Evolutionary conservation across 352 stramenopile species (phyloP).

Genomic region (Pythium biforme): DNA sequence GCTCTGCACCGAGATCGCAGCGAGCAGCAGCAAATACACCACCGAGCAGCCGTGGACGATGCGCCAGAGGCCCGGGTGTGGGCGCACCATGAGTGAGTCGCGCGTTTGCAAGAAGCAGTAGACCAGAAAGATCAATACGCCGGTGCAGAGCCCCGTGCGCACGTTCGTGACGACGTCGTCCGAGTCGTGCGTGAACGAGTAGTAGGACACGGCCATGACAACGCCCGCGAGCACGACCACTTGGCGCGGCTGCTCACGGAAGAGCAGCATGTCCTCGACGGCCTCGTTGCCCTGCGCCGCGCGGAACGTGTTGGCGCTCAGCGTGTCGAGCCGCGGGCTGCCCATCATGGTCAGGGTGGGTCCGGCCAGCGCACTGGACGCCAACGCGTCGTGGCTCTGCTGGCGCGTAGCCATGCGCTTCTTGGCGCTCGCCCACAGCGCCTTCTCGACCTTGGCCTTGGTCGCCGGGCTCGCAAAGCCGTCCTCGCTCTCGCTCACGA

Average conservation of each 20-base stretch:
- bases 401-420: conserved; percentile 30
- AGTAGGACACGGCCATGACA: conserved; percentile 66
- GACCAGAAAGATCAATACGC: conserved; percentile 75
- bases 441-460: conserved; percentile 27
- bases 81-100: conserved; percentile 74
- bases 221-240: conserved; percentile 65
- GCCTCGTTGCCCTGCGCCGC: conserved; percentile 46
- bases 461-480: conserved; percentile 29
- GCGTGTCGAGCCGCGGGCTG: conserved; percentile 21
- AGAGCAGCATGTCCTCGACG: conserved; percentile 67
- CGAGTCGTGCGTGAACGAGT: conserved; percentile 82
- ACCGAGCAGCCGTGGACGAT: conserved; percentile 80
- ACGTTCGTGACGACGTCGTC: conserved; percentile 66
- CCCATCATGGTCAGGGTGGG: conserved; percentile 6
- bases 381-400: conserved; percentile 14
- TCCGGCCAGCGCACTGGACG: no score
- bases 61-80: conserved; percentile 75
- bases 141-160: conserved; percentile 57
- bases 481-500: conserved; percentile 28
- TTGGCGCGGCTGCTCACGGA: conserved; percentile 78
- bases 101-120: conserved; percentile 86
- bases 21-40: conserved; percentile 75
- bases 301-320: conserved; percentile 56
- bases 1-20: conserved; percentile 69
- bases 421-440: conserved; percentile 25